phyloP scores from a whole-genome alignment of 2,329 filamentous ascomycete genomes.

The Colletotrichum australisinense region DNA sequence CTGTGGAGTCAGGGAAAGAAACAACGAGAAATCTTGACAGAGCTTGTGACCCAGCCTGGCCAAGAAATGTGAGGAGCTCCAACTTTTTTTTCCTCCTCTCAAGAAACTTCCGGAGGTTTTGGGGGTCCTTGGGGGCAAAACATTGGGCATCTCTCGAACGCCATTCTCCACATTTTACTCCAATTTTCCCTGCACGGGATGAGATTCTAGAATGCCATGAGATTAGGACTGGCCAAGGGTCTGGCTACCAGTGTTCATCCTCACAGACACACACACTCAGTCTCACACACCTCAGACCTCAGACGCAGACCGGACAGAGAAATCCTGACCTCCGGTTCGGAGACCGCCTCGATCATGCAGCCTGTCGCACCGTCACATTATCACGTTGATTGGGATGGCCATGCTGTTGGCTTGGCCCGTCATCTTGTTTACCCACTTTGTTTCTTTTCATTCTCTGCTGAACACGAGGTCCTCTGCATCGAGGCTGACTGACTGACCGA shows the following conservation, averaged over 20 bases:
- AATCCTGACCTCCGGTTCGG: conserved; percentile 14
- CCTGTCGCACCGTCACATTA: conserved; percentile 1
- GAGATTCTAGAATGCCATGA: conserved; percentile 26
- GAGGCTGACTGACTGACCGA: conserved; percentile 12
- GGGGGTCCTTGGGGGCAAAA: background rate
- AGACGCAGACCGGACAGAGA: background rate
- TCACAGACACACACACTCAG: background rate
- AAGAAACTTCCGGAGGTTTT: background rate
- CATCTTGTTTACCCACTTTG: background rate
- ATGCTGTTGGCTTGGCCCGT: conserved; percentile 9
- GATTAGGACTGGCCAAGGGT: background rate
- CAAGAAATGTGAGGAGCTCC: background rate
- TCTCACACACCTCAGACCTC: background rate
- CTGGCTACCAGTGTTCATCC: conserved; percentile 2
- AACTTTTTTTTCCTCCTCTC: conserved; percentile 2
- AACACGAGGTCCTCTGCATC: conserved; percentile 18
- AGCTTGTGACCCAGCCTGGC: conserved; percentile 10
- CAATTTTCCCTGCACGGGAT: conserved; percentile 21
- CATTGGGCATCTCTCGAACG: conserved; percentile 9
- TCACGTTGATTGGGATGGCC: conserved; percentile 16
- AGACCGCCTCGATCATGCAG: conserved; percentile 4
- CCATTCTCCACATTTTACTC: conserved; percentile 17
- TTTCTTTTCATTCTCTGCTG: background rate
- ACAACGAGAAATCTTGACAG: conserved; percentile 7
- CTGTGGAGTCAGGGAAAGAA: conserved; percentile 11